phyloP scores from a whole-genome alignment of 176 grass and related monocot genomes.

The Bolboschoenus planiculmis region DNA sequence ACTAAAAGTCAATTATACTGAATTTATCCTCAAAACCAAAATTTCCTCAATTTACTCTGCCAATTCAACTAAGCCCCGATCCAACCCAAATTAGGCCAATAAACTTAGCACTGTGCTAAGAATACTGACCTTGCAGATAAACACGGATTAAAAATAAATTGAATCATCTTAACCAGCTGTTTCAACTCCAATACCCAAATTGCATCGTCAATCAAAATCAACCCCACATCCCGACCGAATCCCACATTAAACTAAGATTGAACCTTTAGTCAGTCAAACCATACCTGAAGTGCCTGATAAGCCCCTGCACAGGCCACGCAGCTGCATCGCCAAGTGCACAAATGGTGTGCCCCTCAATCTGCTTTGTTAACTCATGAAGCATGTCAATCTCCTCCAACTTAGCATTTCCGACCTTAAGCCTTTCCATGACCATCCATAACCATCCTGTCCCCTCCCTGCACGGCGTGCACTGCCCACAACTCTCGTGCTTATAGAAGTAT shows the following conservation, averaged over 20 bases:
- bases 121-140: background rate
- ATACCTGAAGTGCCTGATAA: slow-evolving; percentile 77
- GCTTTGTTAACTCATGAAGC: slow-evolving; percentile 89
- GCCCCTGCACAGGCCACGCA: slow-evolving; percentile 85
- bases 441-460: slow-evolving; percentile 91
- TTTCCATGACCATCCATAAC: slow-evolving; percentile 98
- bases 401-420: slow-evolving; percentile 85
- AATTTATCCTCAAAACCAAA: background rate
- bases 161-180: background rate
- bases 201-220: background rate
- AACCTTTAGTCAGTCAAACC: background rate
- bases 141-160: background rate
- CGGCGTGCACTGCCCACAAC: slow-evolving; percentile 88
- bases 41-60: background rate
- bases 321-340: slow-evolving; percentile 87
- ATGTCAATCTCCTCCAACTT: slow-evolving; percentile 93
- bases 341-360: slow-evolving; percentile 93
- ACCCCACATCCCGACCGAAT: background rate
- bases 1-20: background rate
- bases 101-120: background rate
- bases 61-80: background rate
- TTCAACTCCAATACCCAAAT: background rate
- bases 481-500: slow-evolving; percentile 96
- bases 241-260: background rate
- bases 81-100: background rate